phyloP scores from a whole-genome alignment of 2,329 filamentous ascomycete genomes.

The Cordyceps farinosa region DNA sequence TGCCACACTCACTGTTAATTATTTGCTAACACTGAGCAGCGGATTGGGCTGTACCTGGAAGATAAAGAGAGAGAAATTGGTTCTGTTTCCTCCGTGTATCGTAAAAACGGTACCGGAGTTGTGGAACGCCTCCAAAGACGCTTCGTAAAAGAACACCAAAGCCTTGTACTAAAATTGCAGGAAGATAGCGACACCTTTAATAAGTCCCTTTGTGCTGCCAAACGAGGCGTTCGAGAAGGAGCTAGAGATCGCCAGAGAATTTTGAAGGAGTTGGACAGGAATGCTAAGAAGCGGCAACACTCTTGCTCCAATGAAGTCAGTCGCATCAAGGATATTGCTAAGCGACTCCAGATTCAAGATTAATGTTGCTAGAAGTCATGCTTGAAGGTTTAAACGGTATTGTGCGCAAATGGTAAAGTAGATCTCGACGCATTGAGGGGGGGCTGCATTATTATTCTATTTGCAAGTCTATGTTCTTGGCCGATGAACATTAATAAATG shows the following conservation, averaged over 20 bases:
- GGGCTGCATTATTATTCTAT: too few relatives aligned
- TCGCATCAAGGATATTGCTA: conserved; percentile 2
- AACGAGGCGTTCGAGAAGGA: not conserved
- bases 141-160: not conserved
- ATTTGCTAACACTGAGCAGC: not conserved
- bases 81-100: not conserved
- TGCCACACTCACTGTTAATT: not conserved
- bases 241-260: conserved; percentile 7
- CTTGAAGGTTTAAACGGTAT: not conserved
- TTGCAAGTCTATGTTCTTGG: too few relatives aligned
- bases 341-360: not conserved
- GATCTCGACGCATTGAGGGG: too few relatives aligned
- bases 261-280: conserved; percentile 7
- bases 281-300: not conserved
- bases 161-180: not conserved
- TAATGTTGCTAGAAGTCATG: not conserved
- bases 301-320: not conserved
- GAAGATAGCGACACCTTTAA: not conserved
- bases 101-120: not conserved
- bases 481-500: too few relatives aligned
- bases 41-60: not conserved
- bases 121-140: conserved; percentile 5
- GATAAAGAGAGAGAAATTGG: not conserved
- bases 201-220: not conserved
- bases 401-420: not conserved